These are phyloP conservation scores for Suillus decipiens DNA, from an alignment of 768 basidiomycete genomes.

Conservation along the genomic window DNA sequence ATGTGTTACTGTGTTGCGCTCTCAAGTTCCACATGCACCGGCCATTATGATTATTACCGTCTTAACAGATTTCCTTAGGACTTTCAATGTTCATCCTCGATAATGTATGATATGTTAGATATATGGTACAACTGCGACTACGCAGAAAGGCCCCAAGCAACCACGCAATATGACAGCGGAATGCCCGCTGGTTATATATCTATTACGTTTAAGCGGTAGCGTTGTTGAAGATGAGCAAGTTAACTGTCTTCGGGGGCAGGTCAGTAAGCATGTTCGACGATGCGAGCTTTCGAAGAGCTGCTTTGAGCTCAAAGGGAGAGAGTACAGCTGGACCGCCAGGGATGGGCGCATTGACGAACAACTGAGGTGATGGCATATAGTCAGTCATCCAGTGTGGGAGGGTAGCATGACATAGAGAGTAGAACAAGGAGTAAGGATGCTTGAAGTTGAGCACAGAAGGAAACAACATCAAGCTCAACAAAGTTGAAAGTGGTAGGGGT, in stretches of 20 bases:
- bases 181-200: not conserved
- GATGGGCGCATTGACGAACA: slow-evolving; percentile 47
- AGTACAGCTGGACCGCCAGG: slow-evolving; percentile 45
- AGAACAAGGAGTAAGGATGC: slow-evolving; percentile 47
- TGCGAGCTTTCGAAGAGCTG: slow-evolving; percentile 64
- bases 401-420: slow-evolving; percentile 52
- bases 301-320: slow-evolving; percentile 75
- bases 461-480: slow-evolving; percentile 38
- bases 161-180: slow-evolving; percentile 10
- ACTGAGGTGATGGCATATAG: slow-evolving; percentile 55
- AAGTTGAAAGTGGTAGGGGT: slow-evolving; percentile 68
- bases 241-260: slow-evolving; percentile 54
- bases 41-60: not conserved
- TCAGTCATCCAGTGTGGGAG: slow-evolving; percentile 60
- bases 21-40: not conserved
- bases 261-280: slow-evolving; percentile 50
- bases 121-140: slow-evolving; percentile 9
- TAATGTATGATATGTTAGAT: slow-evolving; percentile 7
- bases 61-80: not conserved
- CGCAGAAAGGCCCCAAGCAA: not conserved
- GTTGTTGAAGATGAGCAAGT: slow-evolving; percentile 83
- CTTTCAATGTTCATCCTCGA: not conserved
- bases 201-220: slow-evolving; percentile 42
- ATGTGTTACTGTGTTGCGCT: too few relatives aligned
- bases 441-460: slow-evolving; percentile 35